Evolutionary conservation across 352 stramenopile genomes (phyloP).

Genomic region (Pythium scleroteichum): DNA sequence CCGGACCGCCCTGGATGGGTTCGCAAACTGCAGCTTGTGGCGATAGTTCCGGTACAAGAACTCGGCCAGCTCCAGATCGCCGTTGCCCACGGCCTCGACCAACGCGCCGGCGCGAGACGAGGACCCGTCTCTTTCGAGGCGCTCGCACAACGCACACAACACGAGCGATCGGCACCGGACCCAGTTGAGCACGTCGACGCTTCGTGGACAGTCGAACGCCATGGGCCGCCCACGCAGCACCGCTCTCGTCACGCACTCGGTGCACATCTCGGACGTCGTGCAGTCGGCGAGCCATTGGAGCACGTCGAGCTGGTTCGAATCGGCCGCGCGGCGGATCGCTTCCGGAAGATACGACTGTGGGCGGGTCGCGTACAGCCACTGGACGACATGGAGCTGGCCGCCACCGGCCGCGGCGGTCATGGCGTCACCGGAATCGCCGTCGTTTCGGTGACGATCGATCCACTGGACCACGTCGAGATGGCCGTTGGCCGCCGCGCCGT

Average conservation of each 20-base stretch:
- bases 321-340: slow-evolving; percentile 8
- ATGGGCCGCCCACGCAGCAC: neutral
- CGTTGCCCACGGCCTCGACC: neutral
- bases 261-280: neutral
- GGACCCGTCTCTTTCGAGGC: neutral
- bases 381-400: slow-evolving; percentile 2
- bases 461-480: slow-evolving; percentile 9
- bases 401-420: slow-evolving; percentile 1
- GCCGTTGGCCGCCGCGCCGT: slow-evolving; percentile 11
- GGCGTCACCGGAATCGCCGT: neutral
- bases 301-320: neutral
- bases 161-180: neutral
- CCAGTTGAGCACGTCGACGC: neutral
- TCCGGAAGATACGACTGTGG: neutral
- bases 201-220: neutral
- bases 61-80: neutral
- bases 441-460: neutral
- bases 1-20: neutral
- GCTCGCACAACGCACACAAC: neutral
- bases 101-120: neutral
- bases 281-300: slow-evolving; percentile 2
- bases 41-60: neutral
- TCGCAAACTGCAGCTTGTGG: neutral
- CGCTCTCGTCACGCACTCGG: neutral
- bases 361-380: slow-evolving; percentile 7